Conservation (phyloP, 1,284 basidiomycete species). For the Leccinum variabile region DNA sequence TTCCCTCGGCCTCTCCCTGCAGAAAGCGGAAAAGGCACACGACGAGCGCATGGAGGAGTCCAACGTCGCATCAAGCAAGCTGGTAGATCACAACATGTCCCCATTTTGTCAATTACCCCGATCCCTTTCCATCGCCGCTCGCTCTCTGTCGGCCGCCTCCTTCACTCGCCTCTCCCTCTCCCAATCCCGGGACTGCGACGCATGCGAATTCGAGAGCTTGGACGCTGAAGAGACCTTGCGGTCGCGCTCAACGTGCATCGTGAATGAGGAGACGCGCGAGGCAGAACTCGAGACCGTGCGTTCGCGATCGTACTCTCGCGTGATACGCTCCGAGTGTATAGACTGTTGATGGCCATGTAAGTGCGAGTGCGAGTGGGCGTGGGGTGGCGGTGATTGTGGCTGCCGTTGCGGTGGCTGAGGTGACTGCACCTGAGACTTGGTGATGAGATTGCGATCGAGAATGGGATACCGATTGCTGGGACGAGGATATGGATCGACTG, state of each 20-base stretch:
- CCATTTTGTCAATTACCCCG: too few species aligned
- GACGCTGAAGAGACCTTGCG: conserved; percentile 29
- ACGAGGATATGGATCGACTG: too few species aligned
- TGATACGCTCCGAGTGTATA: conserved; percentile 28
- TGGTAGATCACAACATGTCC: too few species aligned
- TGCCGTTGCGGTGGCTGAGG: not conserved
- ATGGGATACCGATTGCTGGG: conserved; percentile 19
- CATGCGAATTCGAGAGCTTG: conserved; percentile 21
- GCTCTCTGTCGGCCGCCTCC: conserved; percentile 23
- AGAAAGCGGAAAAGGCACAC: too few species aligned
- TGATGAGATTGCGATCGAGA: conserved; percentile 23
- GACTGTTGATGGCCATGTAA: conserved; percentile 10
- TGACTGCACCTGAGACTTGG: conserved; percentile 2
- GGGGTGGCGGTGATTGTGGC: not conserved
- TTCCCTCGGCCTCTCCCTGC: too few species aligned
- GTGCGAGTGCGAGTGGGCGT: too few species aligned
- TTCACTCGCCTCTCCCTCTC: conserved; percentile 24
- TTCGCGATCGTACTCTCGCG: conserved; percentile 27
- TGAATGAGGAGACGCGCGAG: conserved; percentile 29
- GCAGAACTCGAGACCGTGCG: conserved; percentile 27
- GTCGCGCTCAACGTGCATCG: conserved; percentile 29
- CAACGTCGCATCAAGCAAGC: too few species aligned
- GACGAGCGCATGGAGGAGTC: too few species aligned
- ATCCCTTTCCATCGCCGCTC: conserved; percentile 8
- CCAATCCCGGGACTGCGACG: conserved; percentile 26